These are phyloP conservation scores for Grosmannia huntii DNA, from an alignment of 2,329 filamentous ascomycete species.

Conservation along the genomic window DNA sequence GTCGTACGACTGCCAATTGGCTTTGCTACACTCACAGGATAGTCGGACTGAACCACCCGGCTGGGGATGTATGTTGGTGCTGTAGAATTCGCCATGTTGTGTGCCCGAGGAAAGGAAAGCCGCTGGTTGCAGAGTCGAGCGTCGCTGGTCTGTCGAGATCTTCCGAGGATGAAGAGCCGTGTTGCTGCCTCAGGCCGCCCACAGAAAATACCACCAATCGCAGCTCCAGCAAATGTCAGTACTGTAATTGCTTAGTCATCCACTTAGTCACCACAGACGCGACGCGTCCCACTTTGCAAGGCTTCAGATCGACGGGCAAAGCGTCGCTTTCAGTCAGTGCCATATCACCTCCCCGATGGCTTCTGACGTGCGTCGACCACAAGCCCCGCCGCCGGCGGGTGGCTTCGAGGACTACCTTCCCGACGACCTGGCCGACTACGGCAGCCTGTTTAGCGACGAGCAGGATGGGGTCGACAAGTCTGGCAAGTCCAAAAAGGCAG, in stretches of 20 bases:
- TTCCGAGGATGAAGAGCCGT: slow-evolving; percentile 1
- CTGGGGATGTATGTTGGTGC: slow-evolving; percentile 49
- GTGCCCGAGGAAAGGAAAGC: slow-evolving; percentile 3
- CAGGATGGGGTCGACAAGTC: slow-evolving; percentile 23
- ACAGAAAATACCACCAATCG: slow-evolving; percentile 6
- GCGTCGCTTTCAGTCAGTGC: not conserved
- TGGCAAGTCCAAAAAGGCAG: slow-evolving; percentile 28
- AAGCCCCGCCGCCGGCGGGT: slow-evolving; percentile 21
- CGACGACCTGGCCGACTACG: slow-evolving; percentile 28
- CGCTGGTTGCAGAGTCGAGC: slow-evolving; percentile 4
- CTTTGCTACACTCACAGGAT: slow-evolving; percentile 54
- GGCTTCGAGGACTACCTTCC: slow-evolving; percentile 68
- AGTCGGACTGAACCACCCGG: slow-evolving; percentile 71
- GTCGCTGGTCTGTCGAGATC: slow-evolving; percentile 5
- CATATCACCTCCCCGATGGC: slow-evolving; percentile 1
- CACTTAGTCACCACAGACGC: not conserved
- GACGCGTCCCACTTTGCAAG: not conserved
- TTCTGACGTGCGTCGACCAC: not conserved
- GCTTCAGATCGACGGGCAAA: not conserved
- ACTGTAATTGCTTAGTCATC: slow-evolving; percentile 7
- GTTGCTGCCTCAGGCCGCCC: slow-evolving; percentile 10
- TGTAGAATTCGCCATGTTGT: slow-evolving; percentile 26
- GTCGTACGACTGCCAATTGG: slow-evolving; percentile 10
- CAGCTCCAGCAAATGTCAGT: slow-evolving; percentile 9
- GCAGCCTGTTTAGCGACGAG: slow-evolving; percentile 28